Evolutionary conservation across 2,329 filamentous ascomycete genomes (phyloP), one percentile per base, ranked within the genome.

Genomic region (Geosmithia flava): DNA sequence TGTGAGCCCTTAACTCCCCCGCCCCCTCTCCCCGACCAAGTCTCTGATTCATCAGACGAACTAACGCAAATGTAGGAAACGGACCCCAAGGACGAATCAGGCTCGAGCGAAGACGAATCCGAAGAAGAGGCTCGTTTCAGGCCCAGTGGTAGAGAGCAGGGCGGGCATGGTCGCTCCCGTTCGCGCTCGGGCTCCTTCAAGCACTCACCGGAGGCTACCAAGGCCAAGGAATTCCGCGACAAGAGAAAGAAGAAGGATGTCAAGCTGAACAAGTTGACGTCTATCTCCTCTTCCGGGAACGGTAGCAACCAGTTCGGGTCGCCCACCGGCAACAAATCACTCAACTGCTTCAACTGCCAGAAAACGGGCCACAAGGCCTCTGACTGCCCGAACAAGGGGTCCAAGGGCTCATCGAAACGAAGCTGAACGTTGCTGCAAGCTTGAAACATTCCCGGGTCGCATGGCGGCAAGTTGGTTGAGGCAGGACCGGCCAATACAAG

Each of bases 241-340:
- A 73, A 75, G 58, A 69, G 80, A 43, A 74, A 77, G 56, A 80
- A 80, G 61, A 83, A 82, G 60, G 78, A 83, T 48, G 71, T 86
- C 47, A 81, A 82, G 51, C 64, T 87, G 49, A 83, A 83, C 57
- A 71, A 71, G 20, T 59, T 81, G 49, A 74, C 70, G 4, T 82
- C 79, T 1, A 78, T 87, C 44, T 85, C 81, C n/a, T 58, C 58
- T 2, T 57, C 55, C 2, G 63, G 62, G 13, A 27, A n/a, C n/a
- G 20, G 44, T 29, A 44, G 44, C 42, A 47, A 42, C 17, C 13
- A 41, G n/a, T 47, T 43, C 39, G 20, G 17, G 56, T 51, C 40
- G 56, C 40, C 39, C 52, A 56, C 27, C 52, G 53, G 53, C n/a
- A 55, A 49, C 43, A 59, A 58, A 44, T 29, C 54, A 20, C 55